Evolutionary conservation across 1,284 basidiomycete genomes (phyloP), one percentile per base, ranked within the genome.

Genomic region (Salmacisia buchloeana): DNA sequence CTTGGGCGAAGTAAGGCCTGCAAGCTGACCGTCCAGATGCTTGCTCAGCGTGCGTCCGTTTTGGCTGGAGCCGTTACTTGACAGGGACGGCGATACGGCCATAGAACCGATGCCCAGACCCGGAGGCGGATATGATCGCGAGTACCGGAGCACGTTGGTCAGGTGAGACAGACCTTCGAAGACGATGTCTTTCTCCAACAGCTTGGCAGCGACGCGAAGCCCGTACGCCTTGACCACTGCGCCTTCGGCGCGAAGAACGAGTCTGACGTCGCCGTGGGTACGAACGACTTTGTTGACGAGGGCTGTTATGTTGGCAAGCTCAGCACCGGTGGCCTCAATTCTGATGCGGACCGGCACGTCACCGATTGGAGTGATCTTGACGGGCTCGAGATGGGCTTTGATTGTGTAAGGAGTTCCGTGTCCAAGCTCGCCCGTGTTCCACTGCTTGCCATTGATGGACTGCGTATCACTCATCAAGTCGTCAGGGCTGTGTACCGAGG

Each of bases 241-340:
- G 31, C 27, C 27, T 5, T 54, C 49, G 9, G 49, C 49, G 9
- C 15, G 27, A n/a, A 54, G 25, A n/a, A 54, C 15, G 49, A 54
- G 49, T n/a, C 21, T 54, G 27, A 31, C 27, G 27, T 25, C 13
- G 34, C 49, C 49, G 15, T 54, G 49, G 29, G 49, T 54, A n/a
- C 49, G 49, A n/a, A 54, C 49, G 49, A 54, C 49, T n/a, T 54
- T 54, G 29, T 54, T 31, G 49, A 54, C 49, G 10, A 54, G 49
- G 31, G 49, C 49, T 27, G 49, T 54, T 12, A 54, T 54, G 15
- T 18, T 29, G 10, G 25, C 49, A 31, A 54, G 49, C 27, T 54
- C 49, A n/a, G 49, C 29, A 5, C 49, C 49, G 10, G 49, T 18
- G 21, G 49, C 49, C 29, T 54, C 49, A n/a, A 54, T 54, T 18